Evolutionary conservation across 192 early-diverging fungal species (phyloP).

Genomic region (Rhizophlyctis rosea): DNA sequence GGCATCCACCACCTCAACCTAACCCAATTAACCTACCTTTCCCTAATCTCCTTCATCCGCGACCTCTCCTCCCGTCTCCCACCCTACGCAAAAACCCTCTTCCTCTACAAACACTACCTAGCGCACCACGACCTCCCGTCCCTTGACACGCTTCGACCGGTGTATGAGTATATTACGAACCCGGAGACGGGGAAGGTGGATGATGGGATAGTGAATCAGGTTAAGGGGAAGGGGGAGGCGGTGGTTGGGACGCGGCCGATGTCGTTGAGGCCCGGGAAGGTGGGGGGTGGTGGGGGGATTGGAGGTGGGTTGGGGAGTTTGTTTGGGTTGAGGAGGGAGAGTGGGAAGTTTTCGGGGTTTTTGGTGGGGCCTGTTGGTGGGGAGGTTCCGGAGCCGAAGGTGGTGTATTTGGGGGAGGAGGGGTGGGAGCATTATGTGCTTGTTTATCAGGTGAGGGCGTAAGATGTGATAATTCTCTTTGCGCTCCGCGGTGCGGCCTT

Average conservation of each 20-base stretch:
- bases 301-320: too few species aligned
- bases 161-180: conserved; percentile 40
- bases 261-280: too few species aligned
- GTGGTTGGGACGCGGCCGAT: too few species aligned
- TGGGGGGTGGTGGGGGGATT: too few species aligned
- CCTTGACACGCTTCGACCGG: conserved; percentile 5
- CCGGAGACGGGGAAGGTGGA: conserved; percentile 38
- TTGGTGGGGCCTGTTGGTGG: conserved; percentile 24
- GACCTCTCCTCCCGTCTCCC: conserved; percentile 15
- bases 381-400: conserved; percentile 7
- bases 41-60: conserved; percentile 15
- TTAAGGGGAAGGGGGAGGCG: conserved; percentile 44
- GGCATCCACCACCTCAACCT: conserved; percentile 22
- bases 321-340: too few species aligned
- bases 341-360: conserved; percentile 25
- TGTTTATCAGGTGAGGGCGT: conserved; percentile 33
- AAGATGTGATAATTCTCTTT: too few species aligned
- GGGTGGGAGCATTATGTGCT: conserved; percentile 10
- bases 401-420: conserved; percentile 17
- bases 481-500: too few species aligned
- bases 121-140: conserved; percentile 21
- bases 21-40: conserved; percentile 4
- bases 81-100: not conserved
- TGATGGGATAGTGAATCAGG: conserved; percentile 37
- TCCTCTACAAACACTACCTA: conserved; percentile 33